Conservation (phyloP, 1,139 yeast genomes). For the Spathaspora sp. region DNA sequence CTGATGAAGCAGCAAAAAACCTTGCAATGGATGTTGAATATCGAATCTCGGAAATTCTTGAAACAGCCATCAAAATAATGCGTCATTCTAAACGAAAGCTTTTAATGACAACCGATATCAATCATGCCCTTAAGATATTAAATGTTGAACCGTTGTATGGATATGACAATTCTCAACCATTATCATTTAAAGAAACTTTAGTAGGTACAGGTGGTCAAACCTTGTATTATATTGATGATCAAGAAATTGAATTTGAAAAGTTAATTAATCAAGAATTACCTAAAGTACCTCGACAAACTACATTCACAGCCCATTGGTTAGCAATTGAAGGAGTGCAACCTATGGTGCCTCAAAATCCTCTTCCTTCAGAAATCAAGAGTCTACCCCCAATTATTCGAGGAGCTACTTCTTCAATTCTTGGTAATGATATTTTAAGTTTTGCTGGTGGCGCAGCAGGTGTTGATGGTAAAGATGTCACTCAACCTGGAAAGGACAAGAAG, state of each 20-base stretch:
- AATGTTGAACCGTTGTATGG: slow-evolving; percentile 89
- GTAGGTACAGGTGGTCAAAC: slow-evolving; percentile 91
- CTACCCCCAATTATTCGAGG: slow-evolving; percentile 71
- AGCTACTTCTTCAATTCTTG: slow-evolving; percentile 53
- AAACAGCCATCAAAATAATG: slow-evolving; percentile 95
- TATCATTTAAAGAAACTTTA: slow-evolving; percentile 75
- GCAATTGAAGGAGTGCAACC: slow-evolving; percentile 99
- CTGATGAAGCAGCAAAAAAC: slow-evolving; percentile 91
- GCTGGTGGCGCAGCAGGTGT: slow-evolving; percentile 15
- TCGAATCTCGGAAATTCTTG: slow-evolving; percentile 90
- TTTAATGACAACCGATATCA: slow-evolving; percentile 78
- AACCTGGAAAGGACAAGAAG: slow-evolving; percentile 23
- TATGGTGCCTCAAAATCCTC: slow-evolving; percentile 94
- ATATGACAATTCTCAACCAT: slow-evolving; percentile 61
- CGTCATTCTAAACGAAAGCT: slow-evolving; percentile 87
- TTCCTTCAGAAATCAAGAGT: slow-evolving; percentile 67
- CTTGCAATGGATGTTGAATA: slow-evolving; percentile 99
- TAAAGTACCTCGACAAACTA: slow-evolving; percentile 86
- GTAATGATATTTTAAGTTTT: slow-evolving; percentile 39
- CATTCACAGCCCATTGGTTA: slow-evolving; percentile 97
- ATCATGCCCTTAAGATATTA: slow-evolving; percentile 76
- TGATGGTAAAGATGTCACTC: slow-evolving; percentile 17
- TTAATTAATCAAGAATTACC: slow-evolving; percentile 93
- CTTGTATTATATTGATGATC: slow-evolving; percentile 85
- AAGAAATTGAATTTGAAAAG: slow-evolving; percentile 91